A percentile compares a stretch with the other conserved stretches of the same genome.
Evolutionary conservation across 257 asterid genomes (phyloP).

Genomic region (Solanum bukasovii): DNA sequence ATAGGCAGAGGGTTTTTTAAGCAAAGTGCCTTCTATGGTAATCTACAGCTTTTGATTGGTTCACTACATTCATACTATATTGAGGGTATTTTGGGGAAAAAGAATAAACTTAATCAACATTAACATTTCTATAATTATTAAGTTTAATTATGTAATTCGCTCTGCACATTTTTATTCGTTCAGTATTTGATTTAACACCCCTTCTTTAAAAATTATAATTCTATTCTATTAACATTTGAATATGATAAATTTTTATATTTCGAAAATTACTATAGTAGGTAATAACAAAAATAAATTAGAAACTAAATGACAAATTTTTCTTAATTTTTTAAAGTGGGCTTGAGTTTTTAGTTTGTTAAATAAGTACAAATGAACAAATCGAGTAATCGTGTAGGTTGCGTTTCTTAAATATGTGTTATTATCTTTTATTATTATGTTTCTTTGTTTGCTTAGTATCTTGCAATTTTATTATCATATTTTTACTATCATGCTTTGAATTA

Average conservation of each 20-base stretch:
- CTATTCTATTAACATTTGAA: no score
- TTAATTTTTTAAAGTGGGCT: neutral
- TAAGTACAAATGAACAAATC: neutral
- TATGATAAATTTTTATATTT: no score
- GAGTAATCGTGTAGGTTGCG: fast-evolving
- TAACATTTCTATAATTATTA: neutral
- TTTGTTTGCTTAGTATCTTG: neutral
- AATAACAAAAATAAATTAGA: neutral
- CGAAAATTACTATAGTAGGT: no score
- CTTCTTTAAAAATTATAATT: no score
- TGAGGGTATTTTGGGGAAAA: neutral
- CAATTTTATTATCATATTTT: neutral
- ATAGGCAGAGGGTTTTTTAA: neutral
- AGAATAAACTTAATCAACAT: neutral
- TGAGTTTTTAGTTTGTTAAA: neutral
- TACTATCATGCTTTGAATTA: neutral
- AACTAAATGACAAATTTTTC: no score
- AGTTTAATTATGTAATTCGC: neutral
- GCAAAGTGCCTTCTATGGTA: neutral
- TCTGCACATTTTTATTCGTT: neutral
- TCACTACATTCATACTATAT: neutral
- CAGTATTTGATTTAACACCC: neutral
- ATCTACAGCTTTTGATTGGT: constrained; percentile 4
- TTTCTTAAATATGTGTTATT: neutral
- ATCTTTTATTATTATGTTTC: no score